These are phyloP conservation scores for Corylus americana DNA, from an alignment of 306 rosid genomes.

Conservation along the genomic window DNA sequence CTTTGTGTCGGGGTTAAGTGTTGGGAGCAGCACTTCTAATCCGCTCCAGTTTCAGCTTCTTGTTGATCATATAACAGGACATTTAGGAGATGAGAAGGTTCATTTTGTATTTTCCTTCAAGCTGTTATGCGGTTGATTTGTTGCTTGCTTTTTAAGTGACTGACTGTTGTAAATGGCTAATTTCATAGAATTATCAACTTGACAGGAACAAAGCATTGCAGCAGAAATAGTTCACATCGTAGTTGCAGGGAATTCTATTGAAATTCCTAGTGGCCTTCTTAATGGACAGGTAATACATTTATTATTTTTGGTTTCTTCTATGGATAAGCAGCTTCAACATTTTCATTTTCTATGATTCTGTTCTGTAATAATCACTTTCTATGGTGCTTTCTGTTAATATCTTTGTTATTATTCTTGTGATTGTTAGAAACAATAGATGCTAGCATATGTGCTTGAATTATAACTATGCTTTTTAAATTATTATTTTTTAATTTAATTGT, in stretches of 20 bases:
- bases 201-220: slow-evolving; percentile 83
- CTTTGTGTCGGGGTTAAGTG: slow-evolving; percentile 74
- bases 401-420: not conserved
- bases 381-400: not conserved
- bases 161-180: slow-evolving; percentile 23
- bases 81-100: slow-evolving; percentile 95
- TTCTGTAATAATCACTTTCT: slow-evolving; percentile 1
- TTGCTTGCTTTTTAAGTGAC: not conserved
- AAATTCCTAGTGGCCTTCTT: slow-evolving; percentile 63
- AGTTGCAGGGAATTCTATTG: slow-evolving; percentile 86
- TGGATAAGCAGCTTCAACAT: not conserved
- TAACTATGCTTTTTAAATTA: not conserved
- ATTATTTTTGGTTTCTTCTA: slow-evolving; percentile 9
- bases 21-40: slow-evolving; percentile 75
- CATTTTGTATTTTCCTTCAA: slow-evolving; percentile 26
- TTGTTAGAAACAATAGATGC: slow-evolving; percentile 7
- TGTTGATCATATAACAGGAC: slow-evolving; percentile 93
- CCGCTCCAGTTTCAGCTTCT: slow-evolving; percentile 96
- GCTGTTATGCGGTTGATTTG: not conserved
- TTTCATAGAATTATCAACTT: slow-evolving; percentile 30
- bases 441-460: slow-evolving; percentile 10
- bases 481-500: not conserved
- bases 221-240: slow-evolving; percentile 81
- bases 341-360: slow-evolving; percentile 8
- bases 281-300: slow-evolving; percentile 77